A percentile compares a stretch with the other conserved stretches of the same genome.
Conservation (phyloP, 139 green algal species). For the Marvania coccoides region DNA sequence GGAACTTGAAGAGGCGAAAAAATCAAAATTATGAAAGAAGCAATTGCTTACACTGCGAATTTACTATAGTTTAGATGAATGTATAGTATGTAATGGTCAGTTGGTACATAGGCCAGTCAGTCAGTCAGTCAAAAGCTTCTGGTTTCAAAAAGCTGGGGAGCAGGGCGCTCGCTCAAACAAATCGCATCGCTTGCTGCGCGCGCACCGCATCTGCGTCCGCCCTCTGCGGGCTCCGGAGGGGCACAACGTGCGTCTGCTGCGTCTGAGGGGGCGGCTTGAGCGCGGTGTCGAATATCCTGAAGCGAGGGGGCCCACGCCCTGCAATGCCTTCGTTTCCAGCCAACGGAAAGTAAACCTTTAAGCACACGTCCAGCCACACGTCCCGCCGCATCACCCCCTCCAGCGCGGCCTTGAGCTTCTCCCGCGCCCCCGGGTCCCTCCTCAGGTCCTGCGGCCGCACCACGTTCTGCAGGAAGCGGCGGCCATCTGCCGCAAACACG, state of each 20-base stretch:
- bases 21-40: not conserved
- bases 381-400: not conserved
- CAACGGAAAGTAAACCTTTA: conserved; percentile 8
- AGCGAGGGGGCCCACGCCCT: no score
- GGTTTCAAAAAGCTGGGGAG: not conserved
- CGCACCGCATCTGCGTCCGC: not conserved
- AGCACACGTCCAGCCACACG: conserved; percentile 12
- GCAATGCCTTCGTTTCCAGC: no score
- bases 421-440: not conserved
- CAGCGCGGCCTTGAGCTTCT: not conserved
- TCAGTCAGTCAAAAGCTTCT: not conserved
- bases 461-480: conserved; percentile 20
- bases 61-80: no score
- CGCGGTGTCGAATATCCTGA: not conserved
- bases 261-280: no score
- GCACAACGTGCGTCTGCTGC: no score
- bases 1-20: conserved; percentile 52
- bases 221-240: not conserved
- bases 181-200: not conserved
- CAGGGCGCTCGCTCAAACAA: not conserved
- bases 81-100: no score
- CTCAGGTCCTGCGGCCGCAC: not conserved
- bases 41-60: no score
- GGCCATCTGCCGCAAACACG: conserved; percentile 25
- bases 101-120: no score